phyloP scores from a whole-genome alignment of 306 rosid species.

The Prunus davidiana region DNA sequence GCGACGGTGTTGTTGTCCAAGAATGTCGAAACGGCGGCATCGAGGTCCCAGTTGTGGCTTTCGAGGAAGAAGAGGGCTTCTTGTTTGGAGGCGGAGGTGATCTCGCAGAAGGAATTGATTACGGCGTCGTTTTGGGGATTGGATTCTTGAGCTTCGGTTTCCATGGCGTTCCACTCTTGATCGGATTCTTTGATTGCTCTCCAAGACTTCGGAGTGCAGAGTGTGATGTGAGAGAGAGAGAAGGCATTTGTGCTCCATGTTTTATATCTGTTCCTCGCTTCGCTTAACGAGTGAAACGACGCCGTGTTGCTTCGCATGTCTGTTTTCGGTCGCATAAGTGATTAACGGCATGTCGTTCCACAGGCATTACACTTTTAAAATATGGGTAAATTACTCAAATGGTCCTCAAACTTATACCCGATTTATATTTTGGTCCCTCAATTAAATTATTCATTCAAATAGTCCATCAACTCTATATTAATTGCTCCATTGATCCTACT shows the following conservation, averaged over 20 bases:
- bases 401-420: too few relatives aligned
- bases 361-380: neutral
- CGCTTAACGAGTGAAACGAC: neutral
- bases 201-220: neutral
- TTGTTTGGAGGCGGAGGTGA: constrained; percentile 67
- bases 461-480: too few relatives aligned
- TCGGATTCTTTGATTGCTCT: constrained; percentile 9
- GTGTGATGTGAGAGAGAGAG: neutral
- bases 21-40: constrained; percentile 85
- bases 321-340: neutral
- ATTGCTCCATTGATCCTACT: too few relatives aligned
- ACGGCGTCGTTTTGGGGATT: constrained; percentile 38
- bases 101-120: constrained; percentile 69
- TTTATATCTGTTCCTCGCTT: neutral
- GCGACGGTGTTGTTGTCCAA: constrained; percentile 36
- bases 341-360: neutral
- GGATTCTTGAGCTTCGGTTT: constrained; percentile 31
- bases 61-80: constrained; percentile 86
- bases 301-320: neutral
- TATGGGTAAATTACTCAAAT: too few relatives aligned
- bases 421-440: too few relatives aligned
- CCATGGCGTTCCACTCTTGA: constrained; percentile 15
- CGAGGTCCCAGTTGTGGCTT: constrained; percentile 80
- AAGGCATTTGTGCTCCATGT: neutral
- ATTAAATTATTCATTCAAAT: too few relatives aligned